These are phyloP conservation scores for Coleophoma cylindrospora DNA, from an alignment of 2,329 filamentous ascomycete genomes.

Conservation along the genomic window DNA sequence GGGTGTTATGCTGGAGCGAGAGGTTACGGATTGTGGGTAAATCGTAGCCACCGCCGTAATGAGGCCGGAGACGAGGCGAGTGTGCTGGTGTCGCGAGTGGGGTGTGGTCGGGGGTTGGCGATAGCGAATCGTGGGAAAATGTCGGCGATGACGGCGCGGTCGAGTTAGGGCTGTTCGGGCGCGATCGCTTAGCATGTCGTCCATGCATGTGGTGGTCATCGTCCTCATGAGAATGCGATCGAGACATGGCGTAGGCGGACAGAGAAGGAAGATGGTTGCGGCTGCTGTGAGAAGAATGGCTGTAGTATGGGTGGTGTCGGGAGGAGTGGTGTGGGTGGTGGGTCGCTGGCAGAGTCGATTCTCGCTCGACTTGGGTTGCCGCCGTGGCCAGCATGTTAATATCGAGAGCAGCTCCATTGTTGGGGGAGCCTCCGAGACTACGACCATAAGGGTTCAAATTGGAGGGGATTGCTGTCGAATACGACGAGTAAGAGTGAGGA, in stretches of 20 bases:
- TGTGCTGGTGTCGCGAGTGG: conserved; percentile 95
- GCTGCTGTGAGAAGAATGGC: conserved; percentile 33
- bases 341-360: conserved; percentile 30
- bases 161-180: conserved; percentile 90
- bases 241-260: conserved; percentile 89
- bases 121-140: conserved; percentile 92
- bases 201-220: conserved; percentile 69
- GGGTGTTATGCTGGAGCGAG: conserved; percentile 53
- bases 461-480: conserved; percentile 42
- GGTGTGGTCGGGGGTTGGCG: conserved; percentile 95
- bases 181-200: conserved; percentile 77
- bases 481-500: conserved; percentile 81
- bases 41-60: conserved; percentile 62
- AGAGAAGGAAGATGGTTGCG: conserved; percentile 46
- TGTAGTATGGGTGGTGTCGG: conserved; percentile 44
- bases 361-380: conserved; percentile 57
- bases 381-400: conserved; percentile 57
- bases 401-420: conserved; percentile 33
- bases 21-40: conserved; percentile 79
- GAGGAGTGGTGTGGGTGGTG: conserved; percentile 32
- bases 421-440: conserved; percentile 34
- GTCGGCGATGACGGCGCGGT: conserved; percentile 94
- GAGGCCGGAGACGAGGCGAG: conserved; percentile 80
- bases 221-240: conserved; percentile 76
- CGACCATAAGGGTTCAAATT: conserved; percentile 45